phyloP scores from a whole-genome alignment of 1,284 basidiomycete genomes.

The Leucoagaricus sp. region DNA sequence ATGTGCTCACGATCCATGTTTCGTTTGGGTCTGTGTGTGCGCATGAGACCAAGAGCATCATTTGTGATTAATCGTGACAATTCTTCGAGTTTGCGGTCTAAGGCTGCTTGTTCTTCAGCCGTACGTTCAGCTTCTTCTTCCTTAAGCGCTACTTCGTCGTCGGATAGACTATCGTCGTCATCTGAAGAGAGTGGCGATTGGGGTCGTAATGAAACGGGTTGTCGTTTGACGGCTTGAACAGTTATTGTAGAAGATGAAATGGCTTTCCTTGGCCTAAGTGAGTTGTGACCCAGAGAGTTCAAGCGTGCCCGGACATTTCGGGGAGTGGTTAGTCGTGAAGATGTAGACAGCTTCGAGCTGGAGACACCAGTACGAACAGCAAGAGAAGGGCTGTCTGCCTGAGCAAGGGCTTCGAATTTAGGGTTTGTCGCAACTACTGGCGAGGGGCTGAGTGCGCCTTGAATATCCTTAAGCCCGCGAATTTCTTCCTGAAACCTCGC shows the following conservation, averaged over 20 bases:
- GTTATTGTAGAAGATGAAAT: constrained; percentile 70
- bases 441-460: constrained; percentile 52
- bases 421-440: constrained; percentile 16
- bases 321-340: constrained; percentile 47
- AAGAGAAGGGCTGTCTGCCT: constrained; percentile 17
- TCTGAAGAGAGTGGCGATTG: constrained; percentile 49
- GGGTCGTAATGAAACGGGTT: constrained; percentile 37
- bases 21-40: constrained; percentile 39
- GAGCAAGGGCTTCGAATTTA: constrained; percentile 14
- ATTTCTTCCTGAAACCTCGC: constrained; percentile 80
- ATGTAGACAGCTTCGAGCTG: constrained; percentile 34
- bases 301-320: constrained; percentile 67
- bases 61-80: constrained; percentile 71
- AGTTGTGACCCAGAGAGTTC: constrained; percentile 59
- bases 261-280: constrained; percentile 50
- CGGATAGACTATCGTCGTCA: constrained; percentile 47
- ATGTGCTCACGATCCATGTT: constrained; percentile 47
- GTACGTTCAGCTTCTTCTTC: constrained; percentile 66
- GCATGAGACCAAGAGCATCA: constrained; percentile 70
- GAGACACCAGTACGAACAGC: constrained; percentile 18
- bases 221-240: constrained; percentile 51
- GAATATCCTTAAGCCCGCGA: constrained; percentile 69
- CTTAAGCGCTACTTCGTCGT: constrained; percentile 55
- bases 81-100: constrained; percentile 65
- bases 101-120: constrained; percentile 65